phyloP scores from a whole-genome alignment of 2,329 filamentous ascomycete species.

The Nigrospora sphaerica region DNA sequence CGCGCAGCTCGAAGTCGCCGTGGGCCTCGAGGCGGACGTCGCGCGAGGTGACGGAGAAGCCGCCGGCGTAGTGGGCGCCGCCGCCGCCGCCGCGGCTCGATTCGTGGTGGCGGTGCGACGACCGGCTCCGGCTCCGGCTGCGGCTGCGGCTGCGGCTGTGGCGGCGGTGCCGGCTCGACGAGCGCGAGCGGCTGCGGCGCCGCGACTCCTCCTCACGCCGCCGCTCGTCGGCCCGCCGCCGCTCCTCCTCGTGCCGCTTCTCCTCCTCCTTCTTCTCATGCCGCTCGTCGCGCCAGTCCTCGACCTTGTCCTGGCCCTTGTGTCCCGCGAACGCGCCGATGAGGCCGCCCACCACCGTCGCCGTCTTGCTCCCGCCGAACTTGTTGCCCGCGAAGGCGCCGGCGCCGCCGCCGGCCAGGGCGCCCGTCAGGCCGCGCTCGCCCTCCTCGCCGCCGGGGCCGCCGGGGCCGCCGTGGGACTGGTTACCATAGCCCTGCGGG shows the following conservation, averaged over 20 bases:
- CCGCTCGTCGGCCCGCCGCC: constrained; percentile 13
- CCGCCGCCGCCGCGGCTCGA: constrained; percentile 27
- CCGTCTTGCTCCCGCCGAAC: constrained; percentile 22
- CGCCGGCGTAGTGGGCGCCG: constrained; percentile 29
- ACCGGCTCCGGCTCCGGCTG: constrained; percentile 6
- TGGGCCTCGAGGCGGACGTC: constrained; percentile 5
- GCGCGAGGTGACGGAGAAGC: constrained; percentile 7
- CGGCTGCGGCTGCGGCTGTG: constrained; percentile 8
- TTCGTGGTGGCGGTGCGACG: background rate
- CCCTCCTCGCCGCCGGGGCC: constrained; percentile 19
- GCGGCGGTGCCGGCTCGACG: constrained; percentile 2
- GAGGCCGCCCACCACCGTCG: constrained; percentile 27
- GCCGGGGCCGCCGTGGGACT: constrained; percentile 7
- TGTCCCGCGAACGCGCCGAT: constrained; percentile 33
- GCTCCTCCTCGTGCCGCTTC: constrained; percentile 9
- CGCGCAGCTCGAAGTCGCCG: constrained; percentile 9
- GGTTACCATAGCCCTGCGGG: background rate
- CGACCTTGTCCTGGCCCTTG: constrained; percentile 31
- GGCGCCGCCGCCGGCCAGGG: constrained; percentile 30
- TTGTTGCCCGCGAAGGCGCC: constrained; percentile 33
- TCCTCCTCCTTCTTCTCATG: constrained; percentile 28
- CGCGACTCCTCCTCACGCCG: constrained; percentile 1
- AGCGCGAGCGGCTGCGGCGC: background rate
- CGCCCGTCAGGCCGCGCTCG: constrained; percentile 34
- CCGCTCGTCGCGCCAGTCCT: constrained; percentile 17